Conservation (phyloP, 2,329 filamentous ascomycete species). For the Cercospora brassicicola region DNA sequence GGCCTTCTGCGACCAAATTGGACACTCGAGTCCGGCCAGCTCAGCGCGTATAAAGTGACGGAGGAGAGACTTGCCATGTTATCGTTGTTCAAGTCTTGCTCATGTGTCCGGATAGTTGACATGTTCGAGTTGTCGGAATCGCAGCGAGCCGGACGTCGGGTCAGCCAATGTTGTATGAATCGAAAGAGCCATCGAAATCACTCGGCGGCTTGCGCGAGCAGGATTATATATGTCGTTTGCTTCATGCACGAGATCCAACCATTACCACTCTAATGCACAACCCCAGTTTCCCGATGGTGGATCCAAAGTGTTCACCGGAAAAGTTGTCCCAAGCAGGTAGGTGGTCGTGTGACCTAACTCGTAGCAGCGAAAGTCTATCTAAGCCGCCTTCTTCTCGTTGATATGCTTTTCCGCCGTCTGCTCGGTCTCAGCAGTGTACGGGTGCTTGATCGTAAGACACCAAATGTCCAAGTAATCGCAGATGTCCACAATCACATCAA, state of each 20-base stretch:
- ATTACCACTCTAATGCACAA: neutral
- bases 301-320: slow-evolving; percentile 6
- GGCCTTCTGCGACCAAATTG: neutral
- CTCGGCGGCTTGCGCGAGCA: neutral
- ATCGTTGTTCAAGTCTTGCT: neutral
- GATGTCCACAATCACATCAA: slow-evolving; percentile 95
- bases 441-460: slow-evolving; percentile 96
- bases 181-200: neutral
- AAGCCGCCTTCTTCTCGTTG: slow-evolving; percentile 26
- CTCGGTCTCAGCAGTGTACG: slow-evolving; percentile 42
- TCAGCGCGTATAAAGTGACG: neutral
- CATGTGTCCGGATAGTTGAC: neutral
- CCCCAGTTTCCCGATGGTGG: neutral
- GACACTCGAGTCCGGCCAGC: neutral
- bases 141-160: neutral
- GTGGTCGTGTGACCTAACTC: slow-evolving; percentile 13
- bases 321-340: slow-evolving; percentile 6
- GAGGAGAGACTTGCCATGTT: slow-evolving; percentile 1
- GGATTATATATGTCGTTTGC: slow-evolving; percentile 7
- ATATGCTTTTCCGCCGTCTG: slow-evolving; percentile 24
- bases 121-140: neutral
- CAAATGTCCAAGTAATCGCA: slow-evolving; percentile 98
- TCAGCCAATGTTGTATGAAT: neutral
- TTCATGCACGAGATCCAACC: slow-evolving; percentile 2
- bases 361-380: neutral